A percentile compares a stretch with the other conserved stretches of the same genome.
Evolutionary conservation across 495 filamentous ascomycete genomes (phyloP).

Genomic region (Cryomyces antarcticus): DNA sequence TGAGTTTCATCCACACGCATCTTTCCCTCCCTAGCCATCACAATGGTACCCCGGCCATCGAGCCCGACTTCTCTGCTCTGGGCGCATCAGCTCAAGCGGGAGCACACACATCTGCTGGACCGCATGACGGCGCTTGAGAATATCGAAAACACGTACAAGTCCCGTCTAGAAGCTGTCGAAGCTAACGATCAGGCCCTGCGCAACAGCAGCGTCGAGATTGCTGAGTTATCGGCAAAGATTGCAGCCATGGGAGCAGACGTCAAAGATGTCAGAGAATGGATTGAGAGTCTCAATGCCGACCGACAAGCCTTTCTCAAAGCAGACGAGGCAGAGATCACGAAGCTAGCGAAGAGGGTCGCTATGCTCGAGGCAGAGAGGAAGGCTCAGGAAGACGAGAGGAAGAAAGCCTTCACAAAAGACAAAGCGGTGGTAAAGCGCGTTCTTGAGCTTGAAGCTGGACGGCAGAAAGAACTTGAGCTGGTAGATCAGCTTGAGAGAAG

Average conservation of each 20-base stretch:
- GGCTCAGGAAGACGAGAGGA: neutral
- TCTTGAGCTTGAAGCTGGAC: neutral
- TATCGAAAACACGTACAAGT: neutral
- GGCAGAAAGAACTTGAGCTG: neutral
- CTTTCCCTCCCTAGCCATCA: neutral
- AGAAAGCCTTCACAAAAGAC: neutral
- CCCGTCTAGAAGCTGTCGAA: slow-evolving; percentile 1
- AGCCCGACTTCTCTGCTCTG: slow-evolving; percentile 18
- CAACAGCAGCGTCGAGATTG: neutral
- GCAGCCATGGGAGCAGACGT: slow-evolving; percentile 1
- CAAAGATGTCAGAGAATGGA: slow-evolving; percentile 1
- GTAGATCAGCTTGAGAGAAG: neutral
- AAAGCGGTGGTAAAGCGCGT: neutral
- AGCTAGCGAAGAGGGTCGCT: neutral
- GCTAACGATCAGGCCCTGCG: neutral
- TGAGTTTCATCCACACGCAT: no score
- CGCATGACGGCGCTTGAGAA: slow-evolving; percentile 14
- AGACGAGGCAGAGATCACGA: neutral
- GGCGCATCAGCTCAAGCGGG: slow-evolving; percentile 16
- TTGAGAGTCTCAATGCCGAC: neutral
- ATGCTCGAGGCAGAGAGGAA: neutral
- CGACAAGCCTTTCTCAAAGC: neutral
- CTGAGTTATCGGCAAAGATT: neutral
- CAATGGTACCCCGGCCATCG: slow-evolving; percentile 7
- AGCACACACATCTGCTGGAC: slow-evolving; percentile 13